Evolutionary conservation across 2,329 filamentous ascomycete species (phyloP).

Genomic region (Talaromyces amestolkiae): DNA sequence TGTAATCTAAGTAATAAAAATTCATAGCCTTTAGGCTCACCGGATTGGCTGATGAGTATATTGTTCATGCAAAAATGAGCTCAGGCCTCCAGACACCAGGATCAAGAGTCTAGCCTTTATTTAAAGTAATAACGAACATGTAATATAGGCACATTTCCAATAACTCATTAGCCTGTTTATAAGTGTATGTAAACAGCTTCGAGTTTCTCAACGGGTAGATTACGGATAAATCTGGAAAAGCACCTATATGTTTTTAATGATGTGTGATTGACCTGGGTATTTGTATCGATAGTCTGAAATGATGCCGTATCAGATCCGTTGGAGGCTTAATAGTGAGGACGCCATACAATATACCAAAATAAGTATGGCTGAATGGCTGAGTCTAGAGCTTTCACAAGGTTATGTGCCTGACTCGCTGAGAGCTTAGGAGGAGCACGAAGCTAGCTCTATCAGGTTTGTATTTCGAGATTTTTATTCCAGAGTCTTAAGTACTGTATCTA

Average conservation of each 20-base stretch:
- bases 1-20: neutral
- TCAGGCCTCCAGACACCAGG: neutral
- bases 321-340: neutral
- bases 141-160: neutral
- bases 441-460: neutral
- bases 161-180: neutral
- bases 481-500: neutral
- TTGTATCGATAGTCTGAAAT: neutral
- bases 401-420: neutral
- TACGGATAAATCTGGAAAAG: neutral
- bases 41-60: neutral
- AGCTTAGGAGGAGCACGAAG: neutral
- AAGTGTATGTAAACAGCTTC: neutral
- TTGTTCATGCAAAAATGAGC: slow-evolving; percentile 3
- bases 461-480: neutral
- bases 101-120: neutral
- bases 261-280: neutral
- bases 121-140: neutral
- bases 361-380: neutral
- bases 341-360: neutral
- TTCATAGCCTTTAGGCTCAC: neutral
- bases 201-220: neutral
- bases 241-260: neutral
- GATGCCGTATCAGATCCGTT: neutral
- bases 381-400: slow-evolving; percentile 2